Evolutionary conservation across 371 early-diverging fungal species (phyloP), one percentile per base, ranked within the genome.

Genomic region (Mucor plumbeus): DNA sequence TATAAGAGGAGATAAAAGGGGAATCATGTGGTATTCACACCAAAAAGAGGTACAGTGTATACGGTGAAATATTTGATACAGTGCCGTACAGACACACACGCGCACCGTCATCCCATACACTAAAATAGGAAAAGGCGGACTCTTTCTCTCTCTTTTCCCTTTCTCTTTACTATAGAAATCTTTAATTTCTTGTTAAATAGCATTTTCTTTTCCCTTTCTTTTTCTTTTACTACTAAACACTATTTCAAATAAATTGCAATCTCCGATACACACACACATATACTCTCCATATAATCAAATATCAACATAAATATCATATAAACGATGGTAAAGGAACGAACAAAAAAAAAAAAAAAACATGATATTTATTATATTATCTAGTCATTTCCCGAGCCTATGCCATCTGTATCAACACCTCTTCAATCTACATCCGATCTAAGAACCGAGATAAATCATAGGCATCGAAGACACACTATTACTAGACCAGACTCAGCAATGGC

Each of bases 401-500:
- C 78, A 57, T 73, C 73, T 13, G 35, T 74, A 15, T 73, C 71
- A 11, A 76, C 71, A 36, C 75, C 78, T 33, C 53, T 62, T 43
- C 50, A 50, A 15, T 59, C 54, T 31, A 60, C 60, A 44, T 56
- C 43, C n/a, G 43, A 55, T 43, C 54, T 21, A 58, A 26, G 13
- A 44, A 54, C 61, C 55, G 43, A 54, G 31, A 39, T 47, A 5
- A 44, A 60, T 40, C 48, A 44, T 9, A 60, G 75, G 19, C 75
- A 65, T 15, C 65, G 73, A 21, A 57, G 77, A 60, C 81, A 81
- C 66, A 81, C 81, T 0, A 74, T 81, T 26, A 74, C 74, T n/a
- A 67, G 81, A n/a, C 78, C 81, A 7, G 78, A 81, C 48, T 73
- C 77, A 34, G 77, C 75, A 5, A 67, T 78, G 59, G 78, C 67